Evolutionary conservation across 2,329 filamentous ascomycete species (phyloP), one percentile per base, ranked within the genome.

Genomic region (Dissoconium aciculare): DNA sequence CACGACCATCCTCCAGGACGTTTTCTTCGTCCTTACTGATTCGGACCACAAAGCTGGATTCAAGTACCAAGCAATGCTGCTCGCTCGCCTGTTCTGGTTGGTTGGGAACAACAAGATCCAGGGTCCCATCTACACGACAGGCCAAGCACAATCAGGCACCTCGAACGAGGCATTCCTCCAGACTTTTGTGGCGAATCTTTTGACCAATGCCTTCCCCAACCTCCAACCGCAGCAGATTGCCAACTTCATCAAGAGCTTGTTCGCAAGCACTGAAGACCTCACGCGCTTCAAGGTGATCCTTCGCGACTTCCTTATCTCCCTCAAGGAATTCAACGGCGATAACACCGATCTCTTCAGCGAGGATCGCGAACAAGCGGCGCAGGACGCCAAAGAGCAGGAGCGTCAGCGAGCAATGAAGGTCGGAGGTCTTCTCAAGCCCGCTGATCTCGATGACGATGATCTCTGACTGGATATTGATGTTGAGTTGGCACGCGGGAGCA

Each of bases 41-140:
- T 87, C 79, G 37, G 89, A 98, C 48, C 89, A 98, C 68, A 98
- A 98, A 65, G 89, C 89, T 38, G 89, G 89, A 1, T 98, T 98
- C 67, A 98, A 98, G 67, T 89, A 85, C 5, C 89, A 98, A 61
- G 85, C 85, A 3, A 78, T 89, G 71, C 66, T 98, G 28, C 63
- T 98, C 38, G 84, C 89, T 47, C 80, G 85, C 50, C 85, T 98
- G 70, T 93, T 98, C 62, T 91, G 85, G 66, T 84, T 94, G 34
- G 75, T 94, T n/a, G 73, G 85, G 44, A 66, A 72, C 15, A 78
- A 84, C 32, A 94, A 93, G 67, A 84, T 98, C 35, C 77, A 83
- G 50, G 83, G 85, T 4, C 87, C 87, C 0, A 82, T 98, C 43
- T 98, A 94, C 58, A 71, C 72, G 11, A n/a, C 19, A 8, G 64